Conservation (phyloP, 2,329 filamentous ascomycete genomes). For the Neofusicoccum ribis region DNA sequence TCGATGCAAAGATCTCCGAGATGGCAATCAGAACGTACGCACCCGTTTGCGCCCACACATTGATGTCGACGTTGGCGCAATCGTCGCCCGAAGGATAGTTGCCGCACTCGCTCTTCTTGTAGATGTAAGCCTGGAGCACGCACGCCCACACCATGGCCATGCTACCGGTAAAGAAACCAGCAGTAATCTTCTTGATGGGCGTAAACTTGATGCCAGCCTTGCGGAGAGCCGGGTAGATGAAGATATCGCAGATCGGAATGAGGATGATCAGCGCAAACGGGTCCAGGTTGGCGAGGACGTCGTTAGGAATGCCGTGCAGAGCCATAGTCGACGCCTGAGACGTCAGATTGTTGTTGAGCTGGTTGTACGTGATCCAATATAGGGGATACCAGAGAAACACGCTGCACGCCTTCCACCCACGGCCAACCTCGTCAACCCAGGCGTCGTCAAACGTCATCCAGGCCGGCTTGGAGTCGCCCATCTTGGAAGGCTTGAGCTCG, state of each 20-base stretch:
- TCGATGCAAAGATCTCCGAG: conserved; percentile 64
- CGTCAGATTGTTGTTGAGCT: conserved; percentile 67
- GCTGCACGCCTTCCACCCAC: conserved; percentile 51
- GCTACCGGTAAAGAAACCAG: conserved; percentile 67
- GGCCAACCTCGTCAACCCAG: conserved; percentile 77
- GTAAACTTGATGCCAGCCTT: conserved; percentile 66
- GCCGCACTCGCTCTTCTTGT: conserved; percentile 23
- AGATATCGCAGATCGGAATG: conserved; percentile 67
- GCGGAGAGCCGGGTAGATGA: conserved; percentile 69
- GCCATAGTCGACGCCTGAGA: conserved; percentile 68
- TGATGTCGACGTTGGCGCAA: conserved; percentile 55
- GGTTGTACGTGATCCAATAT: conserved; percentile 68
- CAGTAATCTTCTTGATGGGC: conserved; percentile 73
- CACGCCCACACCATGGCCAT: conserved; percentile 61
- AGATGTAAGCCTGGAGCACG: conserved; percentile 59
- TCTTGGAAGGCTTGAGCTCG: conserved; percentile 63
- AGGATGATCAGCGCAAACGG: conserved; percentile 74
- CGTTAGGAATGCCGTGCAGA: conserved; percentile 72
- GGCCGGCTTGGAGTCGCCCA: conserved; percentile 56
- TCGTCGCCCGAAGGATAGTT: conserved; percentile 50
- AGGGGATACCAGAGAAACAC: conserved; percentile 63
- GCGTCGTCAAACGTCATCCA: conserved; percentile 82
- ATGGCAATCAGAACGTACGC: conserved; percentile 57
- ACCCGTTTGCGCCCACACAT: conserved; percentile 56
- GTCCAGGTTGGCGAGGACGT: conserved; percentile 74